Evolutionary conservation across 2,329 filamentous ascomycete genomes (phyloP).

Genomic region (Pezicula radicicola): DNA sequence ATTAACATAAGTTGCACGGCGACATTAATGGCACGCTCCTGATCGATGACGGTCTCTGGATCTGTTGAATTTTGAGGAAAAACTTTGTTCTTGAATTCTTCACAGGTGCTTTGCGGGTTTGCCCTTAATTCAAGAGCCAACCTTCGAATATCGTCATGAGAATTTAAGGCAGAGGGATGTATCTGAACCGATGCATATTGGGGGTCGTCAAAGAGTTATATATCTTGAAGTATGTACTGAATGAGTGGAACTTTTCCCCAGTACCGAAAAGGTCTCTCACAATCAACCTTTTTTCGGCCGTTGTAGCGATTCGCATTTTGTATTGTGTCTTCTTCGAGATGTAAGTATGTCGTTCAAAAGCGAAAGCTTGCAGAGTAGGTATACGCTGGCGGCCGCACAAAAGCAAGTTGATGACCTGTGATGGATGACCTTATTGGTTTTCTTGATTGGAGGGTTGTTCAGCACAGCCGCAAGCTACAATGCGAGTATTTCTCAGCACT

Average conservation of each 20-base stretch:
- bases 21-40: slow-evolving; percentile 8
- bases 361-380: not conserved
- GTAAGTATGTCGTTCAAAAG: not conserved
- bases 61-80: slow-evolving; percentile 4
- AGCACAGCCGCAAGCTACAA: not conserved
- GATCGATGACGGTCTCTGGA: slow-evolving; percentile 2
- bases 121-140: slow-evolving; percentile 7
- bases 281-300: slow-evolving; percentile 2
- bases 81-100: slow-evolving; percentile 6
- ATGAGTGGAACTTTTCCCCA: slow-evolving; percentile 4
- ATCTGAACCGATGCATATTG: slow-evolving; percentile 6
- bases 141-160: slow-evolving; percentile 9
- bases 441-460: not conserved
- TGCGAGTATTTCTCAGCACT: not conserved
- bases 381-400: not conserved
- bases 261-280: slow-evolving; percentile 5
- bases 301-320: slow-evolving; percentile 4
- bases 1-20: slow-evolving; percentile 9
- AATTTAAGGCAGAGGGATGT: slow-evolving; percentile 4
- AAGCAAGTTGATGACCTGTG: not conserved
- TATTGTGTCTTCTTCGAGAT: not conserved
- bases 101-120: slow-evolving; percentile 6
- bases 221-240: slow-evolving; percentile 5
- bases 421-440: not conserved
- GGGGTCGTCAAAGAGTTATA: slow-evolving; percentile 4